Evolutionary conservation across 257 asterid species (phyloP), one percentile per base, ranked within the genome.

Genomic region (Solanum pimpinellifolium): DNA sequence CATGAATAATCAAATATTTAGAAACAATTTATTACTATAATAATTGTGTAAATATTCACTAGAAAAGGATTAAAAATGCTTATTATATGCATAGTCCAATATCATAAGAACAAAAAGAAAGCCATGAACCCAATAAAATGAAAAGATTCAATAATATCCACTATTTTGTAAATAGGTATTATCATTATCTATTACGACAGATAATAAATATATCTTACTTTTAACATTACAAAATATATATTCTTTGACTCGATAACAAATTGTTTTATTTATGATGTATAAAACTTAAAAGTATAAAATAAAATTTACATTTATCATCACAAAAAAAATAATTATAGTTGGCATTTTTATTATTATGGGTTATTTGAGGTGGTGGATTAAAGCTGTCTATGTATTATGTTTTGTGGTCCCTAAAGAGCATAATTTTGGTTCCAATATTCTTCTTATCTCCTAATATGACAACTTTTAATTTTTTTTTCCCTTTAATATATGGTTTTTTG

Each of bases 351-450:
- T 78, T 27, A 47, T 68, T 27, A 25, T 23, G 84, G 83, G 9
- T 11, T 35, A 25, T 21, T 15, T 46, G 84, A 85, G 49, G 18
- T 68, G 87, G 90, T 87, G 91, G 92, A 68, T 27, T 84, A 91
- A 91, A 91, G 93, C 87, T 89, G 87, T 69, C 66, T 73, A 72
- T 8, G 44, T 15, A 77, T 80, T 76, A 85, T 49, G 88, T 82
- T 29, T 41, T 49, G 87, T 68, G 78, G 91, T 89, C 88, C 93
- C 91, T 86, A 88, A 88, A 49, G 31, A 37, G 69, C 85, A 86
- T 91, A 87, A 90, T 89, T 86, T 68, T 88, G 85, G 75, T 90
- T 87, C 87, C 81, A 74, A 82, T 85, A 70, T 29, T 86, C 88
- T 56, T 47, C 83, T 88, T 83, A 84, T 88, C 88, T 69, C 86